Evolutionary conservation across 2,329 filamentous ascomycete genomes (phyloP).

Genomic region (Chalaropsis ovoidea): DNA sequence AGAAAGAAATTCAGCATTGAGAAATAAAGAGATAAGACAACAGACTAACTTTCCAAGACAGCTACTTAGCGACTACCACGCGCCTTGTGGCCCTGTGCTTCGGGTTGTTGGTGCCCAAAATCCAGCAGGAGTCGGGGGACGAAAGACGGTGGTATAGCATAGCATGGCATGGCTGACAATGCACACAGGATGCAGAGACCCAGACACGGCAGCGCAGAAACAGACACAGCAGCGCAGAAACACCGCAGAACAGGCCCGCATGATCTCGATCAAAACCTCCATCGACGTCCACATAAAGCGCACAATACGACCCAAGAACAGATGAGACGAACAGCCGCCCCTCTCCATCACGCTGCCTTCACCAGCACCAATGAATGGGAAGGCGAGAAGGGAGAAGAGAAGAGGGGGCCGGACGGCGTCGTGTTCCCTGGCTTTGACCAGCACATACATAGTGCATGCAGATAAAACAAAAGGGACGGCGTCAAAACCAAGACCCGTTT

Average conservation of each 20-base stretch:
- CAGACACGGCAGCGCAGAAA: too few relatives aligned
- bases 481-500: neutral
- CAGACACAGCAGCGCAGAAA: neutral
- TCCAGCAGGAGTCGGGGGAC: neutral
- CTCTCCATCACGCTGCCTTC: too few relatives aligned
- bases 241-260: neutral
- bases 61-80: too few relatives aligned
- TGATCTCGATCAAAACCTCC: neutral
- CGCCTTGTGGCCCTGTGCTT: too few relatives aligned
- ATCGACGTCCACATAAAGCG: too few relatives aligned
- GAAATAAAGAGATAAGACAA: too few relatives aligned
- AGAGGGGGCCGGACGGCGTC: neutral
- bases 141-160: neutral
- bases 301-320: neutral
- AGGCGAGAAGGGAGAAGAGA: neutral
- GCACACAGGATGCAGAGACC: neutral
- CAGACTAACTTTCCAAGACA: too few relatives aligned
- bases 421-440: neutral
- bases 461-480: neutral
- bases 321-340: neutral
- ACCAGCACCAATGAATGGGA: neutral
- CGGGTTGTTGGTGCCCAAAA: neutral
- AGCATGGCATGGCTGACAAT: neutral
- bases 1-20: too few relatives aligned
- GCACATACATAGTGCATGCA: slow-evolving; percentile 10